Conservation (phyloP, 2,329 filamentous ascomycete species). For the Calonectria pseudoreteaudii region DNA sequence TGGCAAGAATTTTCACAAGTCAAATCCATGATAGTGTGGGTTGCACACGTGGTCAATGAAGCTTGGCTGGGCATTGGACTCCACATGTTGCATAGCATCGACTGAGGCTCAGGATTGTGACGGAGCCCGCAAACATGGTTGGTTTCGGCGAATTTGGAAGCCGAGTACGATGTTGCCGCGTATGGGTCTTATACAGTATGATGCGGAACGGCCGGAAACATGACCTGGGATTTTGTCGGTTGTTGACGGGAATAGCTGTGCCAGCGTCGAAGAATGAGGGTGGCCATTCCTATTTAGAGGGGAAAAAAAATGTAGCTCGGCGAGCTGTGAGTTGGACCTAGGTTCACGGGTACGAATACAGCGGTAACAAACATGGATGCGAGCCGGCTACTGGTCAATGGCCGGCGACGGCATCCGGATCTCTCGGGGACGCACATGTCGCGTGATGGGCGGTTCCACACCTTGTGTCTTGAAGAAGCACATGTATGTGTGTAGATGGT, state of each 20-base stretch:
- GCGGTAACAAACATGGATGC: neutral
- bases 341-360: neutral
- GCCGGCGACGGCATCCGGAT: constrained; percentile 25
- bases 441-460: constrained; percentile 25
- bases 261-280: neutral
- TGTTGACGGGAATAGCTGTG: neutral
- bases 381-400: constrained; percentile 3
- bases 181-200: neutral
- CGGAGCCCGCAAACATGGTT: neutral
- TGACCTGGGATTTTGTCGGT: neutral
- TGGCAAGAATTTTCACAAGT: neutral
- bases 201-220: constrained; percentile 5
- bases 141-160: neutral
- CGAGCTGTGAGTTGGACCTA: neutral
- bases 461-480: neutral
- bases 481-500: neutral
- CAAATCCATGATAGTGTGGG: neutral
- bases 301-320: neutral
- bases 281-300: neutral
- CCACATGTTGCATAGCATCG: constrained; percentile 2
- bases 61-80: neutral
- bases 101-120: neutral
- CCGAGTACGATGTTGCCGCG: neutral
- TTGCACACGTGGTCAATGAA: constrained; percentile 5
- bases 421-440: constrained; percentile 28